Evolutionary conservation across 2,329 filamentous ascomycete species (phyloP).

Genomic region (Aureobasidium sp.): DNA sequence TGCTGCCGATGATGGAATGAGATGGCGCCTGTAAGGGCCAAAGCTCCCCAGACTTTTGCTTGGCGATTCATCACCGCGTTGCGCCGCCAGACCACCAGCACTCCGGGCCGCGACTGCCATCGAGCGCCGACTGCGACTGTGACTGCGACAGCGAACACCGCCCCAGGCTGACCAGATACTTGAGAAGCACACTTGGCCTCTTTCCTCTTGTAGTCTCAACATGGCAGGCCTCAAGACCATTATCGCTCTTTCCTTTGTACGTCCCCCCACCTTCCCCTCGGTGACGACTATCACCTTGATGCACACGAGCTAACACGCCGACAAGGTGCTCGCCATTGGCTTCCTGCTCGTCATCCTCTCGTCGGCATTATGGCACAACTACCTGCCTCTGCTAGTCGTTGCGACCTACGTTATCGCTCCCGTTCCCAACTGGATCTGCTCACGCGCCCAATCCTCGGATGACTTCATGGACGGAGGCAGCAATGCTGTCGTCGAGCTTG

Average conservation of each 20-base stretch:
- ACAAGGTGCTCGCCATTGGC: slow-evolving; percentile 81
- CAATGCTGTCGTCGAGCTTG: slow-evolving; percentile 82
- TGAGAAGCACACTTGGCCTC: neutral
- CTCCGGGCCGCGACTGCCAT: neutral
- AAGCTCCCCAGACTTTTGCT: slow-evolving; percentile 10
- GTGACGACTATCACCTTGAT: neutral
- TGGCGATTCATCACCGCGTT: neutral
- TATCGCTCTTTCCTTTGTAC: slow-evolving; percentile 93
- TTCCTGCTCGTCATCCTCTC: slow-evolving; percentile 99
- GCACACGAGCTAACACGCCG: slow-evolving; percentile 5
- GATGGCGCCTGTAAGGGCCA: neutral
- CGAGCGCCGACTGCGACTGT: neutral
- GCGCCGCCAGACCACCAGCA: neutral
- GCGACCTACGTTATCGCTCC: slow-evolving; percentile 91
- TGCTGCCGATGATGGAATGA: slow-evolving; percentile 7
- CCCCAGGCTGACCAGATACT: neutral
- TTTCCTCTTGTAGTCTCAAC: slow-evolving; percentile 14
- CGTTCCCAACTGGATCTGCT: slow-evolving; percentile 92
- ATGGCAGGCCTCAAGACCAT: slow-evolving; percentile 96
- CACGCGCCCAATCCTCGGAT: slow-evolving; percentile 80
- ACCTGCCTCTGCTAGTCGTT: slow-evolving; percentile 90
- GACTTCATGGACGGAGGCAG: slow-evolving; percentile 86
- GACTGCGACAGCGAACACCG: neutral
- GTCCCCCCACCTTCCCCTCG: slow-evolving; percentile 21
- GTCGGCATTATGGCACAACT: slow-evolving; percentile 88